Percentiles rank a stretch among this genome's conserved stretches.
phyloP scores from a whole-genome alignment of 805 yeast genomes.

The Yamadazyma tumulicola region DNA sequence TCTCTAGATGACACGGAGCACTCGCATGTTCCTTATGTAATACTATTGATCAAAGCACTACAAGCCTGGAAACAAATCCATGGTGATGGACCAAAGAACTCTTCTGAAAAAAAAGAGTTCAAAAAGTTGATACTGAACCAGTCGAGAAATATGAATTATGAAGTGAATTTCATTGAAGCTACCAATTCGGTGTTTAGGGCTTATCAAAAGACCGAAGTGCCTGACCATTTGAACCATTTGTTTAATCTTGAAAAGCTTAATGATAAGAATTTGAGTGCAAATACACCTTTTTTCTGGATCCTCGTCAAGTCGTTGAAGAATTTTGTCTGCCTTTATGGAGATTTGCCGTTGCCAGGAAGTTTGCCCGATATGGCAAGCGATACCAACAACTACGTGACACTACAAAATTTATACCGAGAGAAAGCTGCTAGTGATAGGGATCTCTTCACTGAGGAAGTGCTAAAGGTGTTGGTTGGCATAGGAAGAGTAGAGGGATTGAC shows the following conservation, averaged over 20 bases:
- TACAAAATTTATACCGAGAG: slow-evolving; percentile 55
- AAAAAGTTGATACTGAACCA: slow-evolving; percentile 33
- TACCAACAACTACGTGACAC: slow-evolving; percentile 54
- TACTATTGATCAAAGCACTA: slow-evolving; percentile 55
- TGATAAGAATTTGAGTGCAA: slow-evolving; percentile 12
- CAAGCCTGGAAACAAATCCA: slow-evolving; percentile 37
- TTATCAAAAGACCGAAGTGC: slow-evolving; percentile 32
- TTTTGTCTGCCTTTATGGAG: slow-evolving; percentile 41
- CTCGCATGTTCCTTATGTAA: slow-evolving; percentile 68
- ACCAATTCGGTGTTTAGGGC: slow-evolving; percentile 33
- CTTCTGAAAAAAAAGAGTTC: slow-evolving; percentile 39
- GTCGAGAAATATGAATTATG: slow-evolving; percentile 47
- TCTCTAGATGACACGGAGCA: slow-evolving; percentile 42
- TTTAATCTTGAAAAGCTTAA: slow-evolving; percentile 18
- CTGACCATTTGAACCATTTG: slow-evolving; percentile 22
- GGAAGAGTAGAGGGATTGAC: slow-evolving; percentile 21
- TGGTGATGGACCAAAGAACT: slow-evolving; percentile 29
- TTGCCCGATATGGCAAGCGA: slow-evolving; percentile 89
- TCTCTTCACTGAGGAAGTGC: slow-evolving; percentile 33
- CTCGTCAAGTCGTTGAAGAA: slow-evolving; percentile 49
- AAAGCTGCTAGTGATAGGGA: slow-evolving; percentile 52
- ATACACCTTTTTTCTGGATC: slow-evolving; percentile 55
- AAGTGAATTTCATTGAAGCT: slow-evolving; percentile 45
- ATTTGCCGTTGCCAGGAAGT: slow-evolving; percentile 68
- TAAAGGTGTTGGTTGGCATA: slow-evolving; percentile 18